A percentile compares a stretch with the other conserved stretches of the same genome.
phyloP scores from a whole-genome alignment of 192 early-diverging fungal genomes.

The Gamsiella multidivaricata region DNA sequence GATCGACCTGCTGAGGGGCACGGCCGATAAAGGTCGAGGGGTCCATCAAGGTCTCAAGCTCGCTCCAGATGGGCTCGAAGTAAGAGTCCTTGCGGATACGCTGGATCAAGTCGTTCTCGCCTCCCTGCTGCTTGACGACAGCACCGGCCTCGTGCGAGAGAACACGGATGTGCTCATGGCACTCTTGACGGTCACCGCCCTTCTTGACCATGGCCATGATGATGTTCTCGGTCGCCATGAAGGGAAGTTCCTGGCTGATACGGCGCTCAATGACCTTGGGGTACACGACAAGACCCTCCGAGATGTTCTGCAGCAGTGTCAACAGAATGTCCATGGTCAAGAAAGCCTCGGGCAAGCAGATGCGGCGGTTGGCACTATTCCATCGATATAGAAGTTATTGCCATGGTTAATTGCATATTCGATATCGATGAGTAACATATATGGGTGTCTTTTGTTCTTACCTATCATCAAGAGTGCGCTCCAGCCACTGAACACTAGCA shows the following conservation, averaged over 20 bases:
- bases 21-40: conserved; percentile 94
- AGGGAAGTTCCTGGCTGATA: conserved; percentile 94
- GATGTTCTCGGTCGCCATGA: conserved; percentile 99
- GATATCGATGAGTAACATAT: not conserved
- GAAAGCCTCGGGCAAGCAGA: conserved; percentile 96
- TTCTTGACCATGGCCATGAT: conserved; percentile 99
- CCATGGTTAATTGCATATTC: not conserved
- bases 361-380: conserved; percentile 89
- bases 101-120: conserved; percentile 96
- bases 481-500: conserved; percentile 95
- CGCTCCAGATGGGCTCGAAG: conserved; percentile 87
- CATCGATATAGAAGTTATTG: too few species aligned
- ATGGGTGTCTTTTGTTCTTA: conserved; percentile 10
- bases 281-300: conserved; percentile 97
- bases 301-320: conserved; percentile 95
- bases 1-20: conserved; percentile 92
- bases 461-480: conserved; percentile 97
- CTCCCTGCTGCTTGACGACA: conserved; percentile 91
- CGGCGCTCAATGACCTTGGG: conserved; percentile 92
- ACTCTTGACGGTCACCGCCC: conserved; percentile 94
- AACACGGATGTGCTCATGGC: conserved; percentile 97
- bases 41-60: conserved; percentile 83
- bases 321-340: conserved; percentile 97
- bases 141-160: conserved; percentile 92
- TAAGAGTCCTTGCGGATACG: conserved; percentile 83